A percentile compares a stretch with the other conserved stretches of the same genome.
Evolutionary conservation across 1,284 basidiomycete genomes (phyloP).

Genomic region (Polyporus tsugae): DNA sequence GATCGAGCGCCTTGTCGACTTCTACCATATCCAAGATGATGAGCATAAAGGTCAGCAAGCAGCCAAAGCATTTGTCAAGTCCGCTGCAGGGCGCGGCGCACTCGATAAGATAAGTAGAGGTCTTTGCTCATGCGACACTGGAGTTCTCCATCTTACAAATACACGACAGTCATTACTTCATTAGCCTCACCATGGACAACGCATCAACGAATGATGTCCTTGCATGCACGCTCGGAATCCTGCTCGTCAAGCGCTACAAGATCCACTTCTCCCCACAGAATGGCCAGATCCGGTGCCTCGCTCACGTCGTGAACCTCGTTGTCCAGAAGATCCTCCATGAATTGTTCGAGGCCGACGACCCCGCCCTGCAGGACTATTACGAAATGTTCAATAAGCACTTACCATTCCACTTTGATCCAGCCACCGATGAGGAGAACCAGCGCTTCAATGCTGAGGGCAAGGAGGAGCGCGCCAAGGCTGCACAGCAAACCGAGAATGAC

Average conservation of each 20-base stretch:
- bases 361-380: constrained; percentile 38
- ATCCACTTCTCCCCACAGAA: neutral
- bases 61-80: neutral
- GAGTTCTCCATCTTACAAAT: too few species aligned
- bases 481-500: too few species aligned
- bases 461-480: too few species aligned
- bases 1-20: neutral
- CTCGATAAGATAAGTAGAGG: neutral
- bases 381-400: neutral
- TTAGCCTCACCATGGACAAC: constrained; percentile 35
- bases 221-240: constrained; percentile 9
- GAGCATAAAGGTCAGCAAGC: neutral
- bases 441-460: too few species aligned
- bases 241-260: neutral
- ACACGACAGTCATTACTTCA: constrained; percentile 14
- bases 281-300: constrained; percentile 29
- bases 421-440: neutral
- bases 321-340: constrained; percentile 44
- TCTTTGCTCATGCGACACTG: too few species aligned
- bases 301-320: constrained; percentile 48
- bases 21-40: neutral
- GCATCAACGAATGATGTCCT: constrained; percentile 35
- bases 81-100: too few species aligned
- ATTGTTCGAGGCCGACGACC: constrained; percentile 43
- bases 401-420: neutral